phyloP scores from a whole-genome alignment of 192 early-diverging fungal species.

The Umbelopsis ramanniana region DNA sequence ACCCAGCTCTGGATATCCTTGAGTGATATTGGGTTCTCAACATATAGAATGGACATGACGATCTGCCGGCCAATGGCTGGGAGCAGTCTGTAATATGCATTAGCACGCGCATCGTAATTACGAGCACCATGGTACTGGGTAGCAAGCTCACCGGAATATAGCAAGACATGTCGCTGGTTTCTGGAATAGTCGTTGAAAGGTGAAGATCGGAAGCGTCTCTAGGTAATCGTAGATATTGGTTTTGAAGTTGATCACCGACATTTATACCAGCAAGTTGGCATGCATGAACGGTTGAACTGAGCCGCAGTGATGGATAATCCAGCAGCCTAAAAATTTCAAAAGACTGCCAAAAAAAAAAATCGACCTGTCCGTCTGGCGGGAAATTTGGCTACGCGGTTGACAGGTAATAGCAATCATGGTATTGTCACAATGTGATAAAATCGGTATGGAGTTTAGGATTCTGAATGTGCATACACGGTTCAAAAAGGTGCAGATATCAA shows the following conservation, averaged over 20 bases:
- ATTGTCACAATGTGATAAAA: too few relatives aligned
- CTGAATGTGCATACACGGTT: too few relatives aligned
- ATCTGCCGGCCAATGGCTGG: conserved; percentile 87
- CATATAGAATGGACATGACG: conserved; percentile 87
- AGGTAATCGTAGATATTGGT: conserved; percentile 81
- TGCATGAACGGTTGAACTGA: not conserved
- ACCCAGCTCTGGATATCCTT: conserved; percentile 55
- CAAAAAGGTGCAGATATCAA: too few relatives aligned
- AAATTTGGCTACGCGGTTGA: too few relatives aligned
- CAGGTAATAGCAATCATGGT: too few relatives aligned
- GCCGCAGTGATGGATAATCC: not conserved
- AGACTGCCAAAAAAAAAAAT: too few relatives aligned
- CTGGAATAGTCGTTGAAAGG: conserved; percentile 79
- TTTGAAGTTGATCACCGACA: conserved; percentile 59
- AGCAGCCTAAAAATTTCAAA: not conserved
- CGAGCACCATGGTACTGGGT: too few relatives aligned
- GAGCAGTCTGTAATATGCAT: conserved; percentile 59
- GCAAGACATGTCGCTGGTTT: conserved; percentile 94
- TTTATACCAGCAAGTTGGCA: conserved; percentile 4
- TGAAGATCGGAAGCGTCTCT: conserved; percentile 75
- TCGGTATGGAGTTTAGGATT: too few relatives aligned
- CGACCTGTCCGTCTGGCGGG: too few relatives aligned
- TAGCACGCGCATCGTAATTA: too few relatives aligned
- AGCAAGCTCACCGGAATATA: conserved; percentile 70
- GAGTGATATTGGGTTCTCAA: conserved; percentile 61